Evolutionary conservation across 2,329 filamentous ascomycete species (phyloP).

Genomic region (Penicillium sp.): DNA sequence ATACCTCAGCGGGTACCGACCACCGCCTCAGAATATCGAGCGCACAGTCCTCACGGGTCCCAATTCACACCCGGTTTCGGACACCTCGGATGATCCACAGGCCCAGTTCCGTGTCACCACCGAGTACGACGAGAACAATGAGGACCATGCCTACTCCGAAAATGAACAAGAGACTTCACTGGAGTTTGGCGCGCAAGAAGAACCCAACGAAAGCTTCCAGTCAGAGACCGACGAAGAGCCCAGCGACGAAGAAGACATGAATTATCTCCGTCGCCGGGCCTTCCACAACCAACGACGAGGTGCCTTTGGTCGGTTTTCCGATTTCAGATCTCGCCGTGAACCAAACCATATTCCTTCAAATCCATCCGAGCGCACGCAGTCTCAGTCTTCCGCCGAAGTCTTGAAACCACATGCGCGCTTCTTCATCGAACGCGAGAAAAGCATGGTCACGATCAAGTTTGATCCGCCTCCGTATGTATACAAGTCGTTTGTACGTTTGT

Average conservation of each 20-base stretch:
- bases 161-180: slow-evolving; percentile 26
- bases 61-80: slow-evolving; percentile 26
- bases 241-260: slow-evolving; percentile 29
- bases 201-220: slow-evolving; percentile 23
- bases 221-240: slow-evolving; percentile 36
- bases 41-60: slow-evolving; percentile 27
- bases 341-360: slow-evolving; percentile 33
- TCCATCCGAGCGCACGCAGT: slow-evolving; percentile 10
- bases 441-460: slow-evolving; percentile 83
- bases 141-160: slow-evolving; percentile 37
- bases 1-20: slow-evolving; percentile 40
- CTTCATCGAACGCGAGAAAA: slow-evolving; percentile 78
- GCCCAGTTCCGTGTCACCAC: slow-evolving; percentile 39
- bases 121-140: slow-evolving; percentile 40
- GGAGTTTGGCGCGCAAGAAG: slow-evolving; percentile 35
- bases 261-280: slow-evolving; percentile 28
- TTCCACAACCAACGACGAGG: slow-evolving; percentile 26
- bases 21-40: slow-evolving; percentile 38
- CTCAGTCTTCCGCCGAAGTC: slow-evolving; percentile 44
- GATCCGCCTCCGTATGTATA: slow-evolving; percentile 44
- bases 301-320: slow-evolving; percentile 12
- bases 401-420: slow-evolving; percentile 78
- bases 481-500: not conserved
- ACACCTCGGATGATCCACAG: slow-evolving; percentile 25
- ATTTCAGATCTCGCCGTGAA: slow-evolving; percentile 24